phyloP scores from a whole-genome alignment of 2,329 filamentous ascomycete genomes.

The Diaporthe nobilis region DNA sequence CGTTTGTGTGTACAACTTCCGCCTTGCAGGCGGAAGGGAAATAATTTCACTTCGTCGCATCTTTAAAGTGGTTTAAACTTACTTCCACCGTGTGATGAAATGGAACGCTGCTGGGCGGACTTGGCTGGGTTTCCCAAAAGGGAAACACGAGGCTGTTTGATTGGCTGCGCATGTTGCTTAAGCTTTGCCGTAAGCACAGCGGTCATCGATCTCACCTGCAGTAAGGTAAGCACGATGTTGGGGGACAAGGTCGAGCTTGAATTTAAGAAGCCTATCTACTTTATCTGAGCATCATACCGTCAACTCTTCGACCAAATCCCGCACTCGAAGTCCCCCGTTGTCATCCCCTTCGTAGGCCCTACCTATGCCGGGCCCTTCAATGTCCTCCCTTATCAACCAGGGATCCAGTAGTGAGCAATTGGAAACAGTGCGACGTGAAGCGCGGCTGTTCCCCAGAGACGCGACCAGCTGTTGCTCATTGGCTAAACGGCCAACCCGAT shows the following conservation, averaged over 20 bases:
- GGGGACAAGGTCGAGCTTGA: constrained; percentile 52
- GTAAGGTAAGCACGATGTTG: constrained; percentile 20
- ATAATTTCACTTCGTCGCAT: constrained; percentile 11
- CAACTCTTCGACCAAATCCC: constrained; percentile 52
- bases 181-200: neutral
- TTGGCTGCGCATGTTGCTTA: neutral
- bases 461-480: constrained; percentile 65
- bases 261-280: constrained; percentile 53
- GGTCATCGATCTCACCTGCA: neutral
- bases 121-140: constrained; percentile 10
- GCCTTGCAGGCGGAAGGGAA: neutral
- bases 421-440: constrained; percentile 53
- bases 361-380: neutral
- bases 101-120: neutral
- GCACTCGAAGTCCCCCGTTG: constrained; percentile 52
- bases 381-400: constrained; percentile 40
- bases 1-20: constrained; percentile 11
- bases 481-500: constrained; percentile 32
- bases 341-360: constrained; percentile 36
- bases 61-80: neutral
- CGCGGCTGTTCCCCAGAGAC: constrained; percentile 55
- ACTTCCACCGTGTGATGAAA: neutral
- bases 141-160: constrained; percentile 5
- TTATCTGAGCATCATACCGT: constrained; percentile 49
- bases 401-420: constrained; percentile 52